Percentiles rank a stretch among this genome's conserved stretches.
Evolutionary conservation across 1,284 basidiomycete species (phyloP).

Genomic region (Uromyces viciae-fabae): DNA sequence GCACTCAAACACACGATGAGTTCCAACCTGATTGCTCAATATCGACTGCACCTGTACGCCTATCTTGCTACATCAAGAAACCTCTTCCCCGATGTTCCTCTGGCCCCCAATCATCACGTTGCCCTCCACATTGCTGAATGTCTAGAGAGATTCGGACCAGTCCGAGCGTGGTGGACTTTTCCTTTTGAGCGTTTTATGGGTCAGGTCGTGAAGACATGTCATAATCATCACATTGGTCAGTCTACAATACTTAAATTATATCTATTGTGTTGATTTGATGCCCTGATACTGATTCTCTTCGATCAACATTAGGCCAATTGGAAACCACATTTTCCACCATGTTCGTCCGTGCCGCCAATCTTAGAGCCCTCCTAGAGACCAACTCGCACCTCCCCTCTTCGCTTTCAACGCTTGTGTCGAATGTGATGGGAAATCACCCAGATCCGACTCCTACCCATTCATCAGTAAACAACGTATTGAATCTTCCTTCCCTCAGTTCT

Average conservation of each 20-base stretch:
- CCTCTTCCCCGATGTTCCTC: background rate
- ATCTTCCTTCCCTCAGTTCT: background rate
- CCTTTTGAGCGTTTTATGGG: conserved; percentile 26
- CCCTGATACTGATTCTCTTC: background rate
- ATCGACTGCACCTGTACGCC: background rate
- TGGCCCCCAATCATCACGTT: conserved; percentile 9
- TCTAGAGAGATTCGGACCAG: conserved; percentile 14
- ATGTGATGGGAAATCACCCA: too few species aligned
- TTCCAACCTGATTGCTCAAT: background rate
- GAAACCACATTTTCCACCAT: background rate
- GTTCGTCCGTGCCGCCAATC: background rate
- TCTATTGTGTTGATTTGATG: background rate
- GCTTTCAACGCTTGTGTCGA: background rate
- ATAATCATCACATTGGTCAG: conserved; percentile 19
- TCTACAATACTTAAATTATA: background rate
- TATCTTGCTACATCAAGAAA: background rate
- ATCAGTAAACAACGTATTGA: background rate
- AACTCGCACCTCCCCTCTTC: background rate
- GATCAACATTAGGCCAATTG: background rate
- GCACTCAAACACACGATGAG: conserved; percentile 28
- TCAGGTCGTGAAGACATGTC: background rate
- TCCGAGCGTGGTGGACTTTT: conserved; percentile 21
- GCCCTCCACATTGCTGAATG: background rate
- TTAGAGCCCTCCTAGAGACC: background rate
- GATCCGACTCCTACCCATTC: background rate